Conservation (phyloP, 2,329 filamentous ascomycete genomes). For the Boeremia lycopersici region DNA sequence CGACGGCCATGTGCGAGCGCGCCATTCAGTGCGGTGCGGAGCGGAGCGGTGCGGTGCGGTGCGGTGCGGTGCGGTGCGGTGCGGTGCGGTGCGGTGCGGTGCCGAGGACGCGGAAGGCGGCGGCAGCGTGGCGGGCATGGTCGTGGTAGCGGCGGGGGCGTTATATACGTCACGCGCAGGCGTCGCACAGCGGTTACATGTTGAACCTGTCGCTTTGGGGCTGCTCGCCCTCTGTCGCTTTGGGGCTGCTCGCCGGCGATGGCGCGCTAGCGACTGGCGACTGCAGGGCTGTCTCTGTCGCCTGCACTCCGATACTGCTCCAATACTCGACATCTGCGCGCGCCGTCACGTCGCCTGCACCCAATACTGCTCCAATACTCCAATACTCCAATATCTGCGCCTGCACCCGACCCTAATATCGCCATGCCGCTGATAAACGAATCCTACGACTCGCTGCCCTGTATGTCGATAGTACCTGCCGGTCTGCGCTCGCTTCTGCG, state of each 20-base stretch:
- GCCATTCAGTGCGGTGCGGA: constrained; percentile 42
- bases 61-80: too few species aligned
- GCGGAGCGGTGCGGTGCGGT: too few species aligned
- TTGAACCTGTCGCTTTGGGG: too few species aligned
- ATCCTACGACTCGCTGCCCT: constrained; percentile 80
- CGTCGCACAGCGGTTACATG: too few species aligned
- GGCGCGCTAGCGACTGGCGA: constrained; percentile 5
- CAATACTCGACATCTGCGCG: too few species aligned
- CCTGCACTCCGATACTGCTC: too few species aligned
- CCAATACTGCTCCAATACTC: too few species aligned
- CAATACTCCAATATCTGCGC: constrained; percentile 2
- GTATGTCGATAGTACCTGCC: constrained; percentile 56
- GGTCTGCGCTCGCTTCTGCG: constrained; percentile 65
- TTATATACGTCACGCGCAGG: neutral
- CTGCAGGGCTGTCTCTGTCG: constrained; percentile 7
- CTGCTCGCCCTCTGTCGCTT: neutral
- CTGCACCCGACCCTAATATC: constrained; percentile 12
- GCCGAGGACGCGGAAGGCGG: constrained; percentile 28
- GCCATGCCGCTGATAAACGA: constrained; percentile 71
- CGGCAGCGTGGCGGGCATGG: constrained; percentile 1
- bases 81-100: too few species aligned
- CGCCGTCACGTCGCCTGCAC: too few species aligned
- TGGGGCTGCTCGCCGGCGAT: constrained; percentile 19
- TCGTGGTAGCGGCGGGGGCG: neutral
- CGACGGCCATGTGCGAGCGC: constrained; percentile 47